A percentile compares a stretch with the other conserved stretches of the same genome.
Evolutionary conservation across 192 early-diverging fungal species (phyloP).

Genomic region (Backusella macrospora): DNA sequence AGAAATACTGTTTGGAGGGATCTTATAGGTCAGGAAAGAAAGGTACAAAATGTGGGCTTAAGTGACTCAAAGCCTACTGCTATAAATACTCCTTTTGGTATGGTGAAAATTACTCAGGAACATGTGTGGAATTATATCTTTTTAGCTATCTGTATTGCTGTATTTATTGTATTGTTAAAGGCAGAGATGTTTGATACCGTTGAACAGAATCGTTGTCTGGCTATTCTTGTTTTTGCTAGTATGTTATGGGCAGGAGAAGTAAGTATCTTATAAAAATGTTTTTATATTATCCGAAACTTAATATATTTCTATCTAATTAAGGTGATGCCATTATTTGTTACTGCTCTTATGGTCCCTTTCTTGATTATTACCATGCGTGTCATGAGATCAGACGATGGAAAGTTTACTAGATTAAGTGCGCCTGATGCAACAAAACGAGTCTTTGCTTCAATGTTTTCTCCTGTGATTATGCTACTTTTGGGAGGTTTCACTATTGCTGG

Average conservation of each 20-base stretch:
- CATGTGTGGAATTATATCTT: conserved; percentile 46
- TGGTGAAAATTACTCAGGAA: conserved; percentile 45
- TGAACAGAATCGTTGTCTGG: conserved; percentile 91
- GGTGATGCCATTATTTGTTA: conserved; percentile 92
- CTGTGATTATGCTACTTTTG: conserved; percentile 94
- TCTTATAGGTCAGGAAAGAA: conserved; percentile 91
- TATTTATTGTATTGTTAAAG: conserved; percentile 64
- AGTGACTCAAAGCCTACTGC: conserved; percentile 21
- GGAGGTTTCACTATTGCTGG: conserved; percentile 94
- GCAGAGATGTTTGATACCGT: conserved; percentile 62
- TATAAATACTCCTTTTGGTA: conserved; percentile 51
- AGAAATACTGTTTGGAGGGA: conserved; percentile 97
- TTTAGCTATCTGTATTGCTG: conserved; percentile 46
- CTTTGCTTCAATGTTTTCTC: conserved; percentile 93
- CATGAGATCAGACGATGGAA: conserved; percentile 66
- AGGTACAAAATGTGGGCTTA: conserved; percentile 68
- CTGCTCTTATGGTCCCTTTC: conserved; percentile 85
- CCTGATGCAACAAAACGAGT: conserved; percentile 80
- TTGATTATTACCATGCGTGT: conserved; percentile 84
- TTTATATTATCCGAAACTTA: neutral
- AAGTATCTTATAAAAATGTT: conserved; percentile 1
- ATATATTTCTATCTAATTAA: conserved; percentile 21
- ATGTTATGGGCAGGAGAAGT: conserved; percentile 94
- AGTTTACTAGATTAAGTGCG: conserved; percentile 63
- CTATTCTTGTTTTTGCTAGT: conserved; percentile 86